Base-by-base conservation (phyloP, 345 rosid genomes). In the Clarkia xantiana region DNA sequence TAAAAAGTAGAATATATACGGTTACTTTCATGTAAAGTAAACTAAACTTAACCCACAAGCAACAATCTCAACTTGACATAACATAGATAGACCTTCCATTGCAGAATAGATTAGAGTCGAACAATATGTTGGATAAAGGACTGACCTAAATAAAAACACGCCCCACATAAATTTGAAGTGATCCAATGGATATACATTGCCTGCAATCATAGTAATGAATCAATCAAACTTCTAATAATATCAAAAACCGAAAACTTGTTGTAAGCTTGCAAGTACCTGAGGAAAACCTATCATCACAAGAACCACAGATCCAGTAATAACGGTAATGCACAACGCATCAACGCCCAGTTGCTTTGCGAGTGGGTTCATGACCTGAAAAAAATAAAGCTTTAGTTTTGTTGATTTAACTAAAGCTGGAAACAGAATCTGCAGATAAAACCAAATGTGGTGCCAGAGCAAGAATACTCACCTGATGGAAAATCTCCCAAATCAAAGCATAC, bases 301-400 rank as follows among this genome's bases (percentile, higher is more conserved):
- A 64, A 78, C 57, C 85, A 76, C 67, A 58, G 70, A 69, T 42
- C 73, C 72, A 55, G 85, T 78, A 38, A 62, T 53, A 54, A 75
- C 62, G 47, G 76, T 78, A 50, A 82, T 80, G 62, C 73, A 78
- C 56, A 78, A 44, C 20, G 80, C 85, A 59, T 73, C 85, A n/a
- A n/a, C n/a, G n/a, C n/a, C n/a, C n/a, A n/a, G n/a, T n/a, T n/a
- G n/a, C n/a, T n/a, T n/a, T n/a, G n/a, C n/a, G n/a, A n/a, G n/a
- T n/a, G n/a, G n/a, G n/a, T n/a, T n/a, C n/a, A n/a, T n/a, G n/a
- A n/a, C n/a, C n/a, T n/a, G n/a, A n/a, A n/a, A n/a, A n/a, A n/a
- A n/a, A n/a, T n/a, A n/a, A n/a, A n/a, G n/a, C n/a, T n/a, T n/a
- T n/a, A n/a, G n/a, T n/a, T n/a, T 63, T 73, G 76, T 74, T 66